Conservation (phyloP, 352 stramenopile species). For the Detonula confervacea region DNA sequence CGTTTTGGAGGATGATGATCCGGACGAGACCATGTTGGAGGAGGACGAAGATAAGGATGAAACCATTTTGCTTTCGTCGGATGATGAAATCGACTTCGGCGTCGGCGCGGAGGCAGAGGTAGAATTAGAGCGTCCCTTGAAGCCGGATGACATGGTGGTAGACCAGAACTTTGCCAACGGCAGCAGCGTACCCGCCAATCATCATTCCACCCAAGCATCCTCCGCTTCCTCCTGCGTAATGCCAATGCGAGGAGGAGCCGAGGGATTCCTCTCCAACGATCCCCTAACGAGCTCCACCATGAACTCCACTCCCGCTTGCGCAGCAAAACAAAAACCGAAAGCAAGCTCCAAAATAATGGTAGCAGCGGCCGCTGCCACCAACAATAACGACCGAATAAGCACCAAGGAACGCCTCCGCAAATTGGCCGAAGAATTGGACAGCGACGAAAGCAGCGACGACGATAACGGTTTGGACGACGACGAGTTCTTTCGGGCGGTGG, state of each 20-base stretch:
- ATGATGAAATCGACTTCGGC: too few relatives aligned
- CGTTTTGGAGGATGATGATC: conserved; percentile 10
- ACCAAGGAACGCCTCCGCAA: conserved; percentile 24
- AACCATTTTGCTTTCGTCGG: conserved; percentile 23
- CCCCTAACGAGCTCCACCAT: conserved; percentile 30
- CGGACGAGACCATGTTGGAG: conserved; percentile 31
- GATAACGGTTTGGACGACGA: conserved; percentile 32
- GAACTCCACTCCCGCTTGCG: conserved; percentile 8
- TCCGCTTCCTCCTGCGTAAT: neutral
- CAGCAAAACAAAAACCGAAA: conserved; percentile 5
- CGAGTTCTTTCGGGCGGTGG: conserved; percentile 38
- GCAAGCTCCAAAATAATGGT: too few relatives aligned
- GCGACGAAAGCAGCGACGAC: conserved; percentile 34
- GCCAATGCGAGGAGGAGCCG: neutral
- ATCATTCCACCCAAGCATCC: neutral
- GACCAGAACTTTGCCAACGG: neutral
- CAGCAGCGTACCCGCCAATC: neutral
- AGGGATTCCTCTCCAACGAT: conserved; percentile 28
- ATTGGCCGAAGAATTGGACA: conserved; percentile 26
- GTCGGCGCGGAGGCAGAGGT: too few relatives aligned
- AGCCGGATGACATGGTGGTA: conserved; percentile 26
- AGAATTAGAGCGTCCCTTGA: neutral
- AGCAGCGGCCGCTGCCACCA: too few relatives aligned
- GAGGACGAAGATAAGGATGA: conserved; percentile 40
- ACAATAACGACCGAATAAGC: too few relatives aligned